Percentiles rank a stretch among this genome's conserved stretches.
Evolutionary conservation across 2,329 filamentous ascomycete species (phyloP).

Genomic region (Alternaria metachromatica): DNA sequence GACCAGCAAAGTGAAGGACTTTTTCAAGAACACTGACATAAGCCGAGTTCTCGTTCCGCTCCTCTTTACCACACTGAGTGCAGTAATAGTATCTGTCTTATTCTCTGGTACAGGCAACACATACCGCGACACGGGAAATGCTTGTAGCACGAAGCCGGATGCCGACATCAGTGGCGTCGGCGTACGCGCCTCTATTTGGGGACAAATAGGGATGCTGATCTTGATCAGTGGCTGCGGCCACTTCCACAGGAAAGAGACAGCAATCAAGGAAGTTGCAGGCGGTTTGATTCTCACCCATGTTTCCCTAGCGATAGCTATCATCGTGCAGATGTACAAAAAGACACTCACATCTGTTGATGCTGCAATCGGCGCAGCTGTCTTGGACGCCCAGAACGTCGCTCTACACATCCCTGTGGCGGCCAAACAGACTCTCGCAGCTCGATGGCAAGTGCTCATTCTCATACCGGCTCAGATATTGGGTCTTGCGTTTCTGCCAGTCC

Average conservation of each 20-base stretch:
- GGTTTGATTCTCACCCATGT: neutral
- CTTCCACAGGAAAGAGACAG: neutral
- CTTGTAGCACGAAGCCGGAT: neutral
- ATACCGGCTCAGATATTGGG: neutral
- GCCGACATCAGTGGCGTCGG: neutral
- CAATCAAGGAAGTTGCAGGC: neutral
- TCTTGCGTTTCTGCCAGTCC: neutral
- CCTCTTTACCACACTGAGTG: too few relatives aligned
- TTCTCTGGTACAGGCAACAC: neutral
- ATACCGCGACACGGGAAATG: neutral
- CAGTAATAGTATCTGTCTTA: too few relatives aligned
- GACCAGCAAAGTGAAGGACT: too few relatives aligned
- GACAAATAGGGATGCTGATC: neutral
- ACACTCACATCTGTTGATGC: neutral
- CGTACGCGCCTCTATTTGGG: neutral
- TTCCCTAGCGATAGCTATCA: rapidly evolving
- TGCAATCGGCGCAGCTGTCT: neutral
- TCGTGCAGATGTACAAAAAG: neutral
- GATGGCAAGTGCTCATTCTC: neutral
- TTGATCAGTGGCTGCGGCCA: neutral
- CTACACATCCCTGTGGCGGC: neutral
- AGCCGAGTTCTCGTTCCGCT: too few relatives aligned
- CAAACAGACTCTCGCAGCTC: neutral
- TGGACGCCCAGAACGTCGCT: neutral
- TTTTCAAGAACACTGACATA: too few relatives aligned